Conservation (phyloP, 768 basidiomycete species). For the Panaeolus cyanescens region DNA sequence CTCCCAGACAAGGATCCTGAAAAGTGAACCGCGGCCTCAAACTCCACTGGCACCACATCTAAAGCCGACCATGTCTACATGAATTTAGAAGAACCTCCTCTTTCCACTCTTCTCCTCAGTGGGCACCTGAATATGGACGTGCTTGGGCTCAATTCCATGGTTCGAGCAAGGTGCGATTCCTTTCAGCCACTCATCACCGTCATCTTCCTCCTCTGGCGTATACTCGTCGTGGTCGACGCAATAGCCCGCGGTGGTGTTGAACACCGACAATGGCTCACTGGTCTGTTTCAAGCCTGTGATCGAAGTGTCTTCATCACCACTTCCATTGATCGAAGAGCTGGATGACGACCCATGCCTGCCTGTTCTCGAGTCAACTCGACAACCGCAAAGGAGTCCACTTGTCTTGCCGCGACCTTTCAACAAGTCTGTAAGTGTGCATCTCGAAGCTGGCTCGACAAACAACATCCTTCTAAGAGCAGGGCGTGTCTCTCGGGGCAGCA, state of each 20-base stretch:
- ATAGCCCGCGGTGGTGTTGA: conserved; percentile 32
- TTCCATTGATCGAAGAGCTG: not conserved
- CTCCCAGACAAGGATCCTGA: not conserved
- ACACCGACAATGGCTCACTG: conserved; percentile 7
- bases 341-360: conserved; percentile 6
- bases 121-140: conserved; percentile 74
- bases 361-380: conserved; percentile 42
- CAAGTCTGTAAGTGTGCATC: conserved; percentile 92
- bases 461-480: conserved; percentile 92
- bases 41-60: not conserved
- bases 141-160: conserved; percentile 45
- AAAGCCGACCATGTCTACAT: not conserved
- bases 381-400: conserved; percentile 79
- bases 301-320: conserved; percentile 10
- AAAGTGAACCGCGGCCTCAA: not conserved
- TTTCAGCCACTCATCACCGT: conserved; percentile 89
- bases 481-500: conserved; percentile 92
- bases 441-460: conserved; percentile 81
- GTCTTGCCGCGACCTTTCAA: conserved; percentile 80
- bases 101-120: conserved; percentile 72
- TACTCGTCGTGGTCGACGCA: conserved; percentile 70
- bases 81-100: conserved; percentile 68
- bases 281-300: conserved; percentile 18
- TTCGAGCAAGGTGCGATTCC: conserved; percentile 67
- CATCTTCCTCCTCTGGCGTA: conserved; percentile 68